phyloP scores from a whole-genome alignment of 1,284 basidiomycete genomes.

The Trichosporon coremiiforme region DNA sequence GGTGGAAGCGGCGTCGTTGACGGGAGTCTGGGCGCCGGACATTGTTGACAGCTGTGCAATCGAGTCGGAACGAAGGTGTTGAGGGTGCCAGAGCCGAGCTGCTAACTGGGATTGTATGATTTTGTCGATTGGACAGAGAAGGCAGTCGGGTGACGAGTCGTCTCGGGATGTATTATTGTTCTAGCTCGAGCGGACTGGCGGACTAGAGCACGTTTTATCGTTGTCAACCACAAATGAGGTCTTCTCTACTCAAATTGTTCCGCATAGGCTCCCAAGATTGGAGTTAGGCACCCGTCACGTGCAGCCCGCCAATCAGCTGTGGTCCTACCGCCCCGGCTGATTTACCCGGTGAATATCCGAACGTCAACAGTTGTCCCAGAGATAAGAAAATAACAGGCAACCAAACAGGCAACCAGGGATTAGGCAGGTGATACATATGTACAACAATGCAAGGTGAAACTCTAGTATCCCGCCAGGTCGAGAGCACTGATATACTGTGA shows the following conservation, averaged over 20 bases:
- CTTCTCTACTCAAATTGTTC: slow-evolving; percentile 15
- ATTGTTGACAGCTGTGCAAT: slow-evolving; percentile 11
- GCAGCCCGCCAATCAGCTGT: neutral
- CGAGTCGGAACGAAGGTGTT: neutral
- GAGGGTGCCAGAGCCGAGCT: neutral
- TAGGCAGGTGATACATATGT: slow-evolving; percentile 13
- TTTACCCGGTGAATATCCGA: slow-evolving; percentile 10
- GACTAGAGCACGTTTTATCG: slow-evolving; percentile 16
- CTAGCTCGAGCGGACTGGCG: neutral
- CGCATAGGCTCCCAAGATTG: slow-evolving; percentile 15
- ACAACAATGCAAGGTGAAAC: slow-evolving; percentile 7
- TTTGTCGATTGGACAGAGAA: neutral
- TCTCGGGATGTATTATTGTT: neutral
- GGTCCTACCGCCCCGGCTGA: neutral
- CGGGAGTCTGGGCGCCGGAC: slow-evolving; percentile 30
- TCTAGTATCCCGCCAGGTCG: slow-evolving; percentile 16
- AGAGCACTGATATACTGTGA: slow-evolving; percentile 53
- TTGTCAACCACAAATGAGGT: neutral
- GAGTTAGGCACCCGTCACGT: slow-evolving; percentile 17
- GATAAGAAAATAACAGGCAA: neutral
- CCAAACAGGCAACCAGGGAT: neutral
- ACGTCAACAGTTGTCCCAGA: neutral
- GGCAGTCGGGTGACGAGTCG: neutral
- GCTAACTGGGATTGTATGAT: neutral
- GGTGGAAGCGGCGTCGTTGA: slow-evolving; percentile 26